Evolutionary conservation across 148 eudicot genomes (phyloP), one percentile per base, ranked within the genome.

Genomic region (Salicornia ramosissima): DNA sequence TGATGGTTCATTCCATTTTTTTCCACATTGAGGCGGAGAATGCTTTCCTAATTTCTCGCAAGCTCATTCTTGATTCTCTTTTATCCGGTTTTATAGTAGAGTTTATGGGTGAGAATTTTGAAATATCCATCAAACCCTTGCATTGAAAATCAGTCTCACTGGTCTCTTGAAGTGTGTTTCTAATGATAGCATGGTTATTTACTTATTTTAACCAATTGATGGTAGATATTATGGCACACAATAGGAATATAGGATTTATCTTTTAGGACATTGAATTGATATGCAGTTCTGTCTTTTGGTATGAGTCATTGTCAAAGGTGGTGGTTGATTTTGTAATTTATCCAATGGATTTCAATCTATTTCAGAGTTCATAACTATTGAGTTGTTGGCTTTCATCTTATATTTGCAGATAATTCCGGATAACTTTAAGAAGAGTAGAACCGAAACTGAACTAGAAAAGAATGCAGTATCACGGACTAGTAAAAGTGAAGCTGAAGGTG

Each of bases 401-500:
- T 71, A 46, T 59, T 67, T 33, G 70, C 75, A 79, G 82, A 70
- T 31, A 54, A 70, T 52, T 59, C 49, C 69, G 6, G 78, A 64
- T n/a, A 66, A 40, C 62, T 64, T 71, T 11, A 79, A 79, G 78
- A 79, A 70, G 71, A 71, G 59, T 61, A 50, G 46, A 25, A 42
- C 70, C 15, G 82, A 79, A 45, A 59, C 45, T 22, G 47, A 66
- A 15, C 7, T 46, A 19, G 71, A 75, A 28, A 59, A 71, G 26
- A 67, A 56, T 45, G 36, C 15, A 6, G 13, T 24, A 18, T 51
- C 60, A 2, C 54, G 15, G 16, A 22, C 19, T 34, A 72, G 22
- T 22, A 24, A 71, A 65, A 73, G 30, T 14, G 58, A 67, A 63
- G 31, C 18, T 59, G 68, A 70, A 67, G 64, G 24, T 60, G 78